Evolutionary conservation across 306 rosid genomes (phyloP), one percentile per base, ranked within the genome.

Genomic region (Datisca glomerata): DNA sequence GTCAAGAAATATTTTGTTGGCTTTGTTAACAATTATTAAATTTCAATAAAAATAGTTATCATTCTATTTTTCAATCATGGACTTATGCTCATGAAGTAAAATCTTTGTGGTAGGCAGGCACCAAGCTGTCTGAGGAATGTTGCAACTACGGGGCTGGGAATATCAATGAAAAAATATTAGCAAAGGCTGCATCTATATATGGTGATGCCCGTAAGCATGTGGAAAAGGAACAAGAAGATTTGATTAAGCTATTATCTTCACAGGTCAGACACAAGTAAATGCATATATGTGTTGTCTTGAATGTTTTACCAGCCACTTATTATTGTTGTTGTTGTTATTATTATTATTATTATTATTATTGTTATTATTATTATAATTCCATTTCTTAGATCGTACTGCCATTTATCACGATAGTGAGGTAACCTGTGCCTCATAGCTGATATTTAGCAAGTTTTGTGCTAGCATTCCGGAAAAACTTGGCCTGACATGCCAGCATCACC

Each of bases 51-150:
- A n/a, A 7, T 6, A 18, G 41, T 47, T 21, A 3, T 13, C 32
- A 19, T 10, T 33, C 55, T 16, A 29, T 10, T 45, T 27, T 13
- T 9, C 25, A 14, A 49, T 13, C 34, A 32, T 4, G n/a, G 38
- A 2, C 23, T 47, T 65, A 47, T 18, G 7, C 47, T 40, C 29
- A 54, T 51, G 35, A 25, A 14, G 23, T 42, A 34, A 56, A 39
- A 45, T 62, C 55, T 56, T 43, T 59, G 32, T 74, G 79, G 78
- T 74, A 68, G 76, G 64, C 72, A 89, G 98, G 98, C 60, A 84
- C 80, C 45, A 89, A 89, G 69, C 77, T 89, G 64, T 89, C 96
- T 53, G 98, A 84, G 69, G 96, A 84, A 55, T 89, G 98, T 76
- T 78, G 93, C 76, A 80, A 27, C 74, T 89, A 84, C 60, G 98